These are phyloP conservation scores for Xylaria bambusicola DNA, from an alignment of 495 filamentous ascomycete genomes.

Conservation along the genomic window DNA sequence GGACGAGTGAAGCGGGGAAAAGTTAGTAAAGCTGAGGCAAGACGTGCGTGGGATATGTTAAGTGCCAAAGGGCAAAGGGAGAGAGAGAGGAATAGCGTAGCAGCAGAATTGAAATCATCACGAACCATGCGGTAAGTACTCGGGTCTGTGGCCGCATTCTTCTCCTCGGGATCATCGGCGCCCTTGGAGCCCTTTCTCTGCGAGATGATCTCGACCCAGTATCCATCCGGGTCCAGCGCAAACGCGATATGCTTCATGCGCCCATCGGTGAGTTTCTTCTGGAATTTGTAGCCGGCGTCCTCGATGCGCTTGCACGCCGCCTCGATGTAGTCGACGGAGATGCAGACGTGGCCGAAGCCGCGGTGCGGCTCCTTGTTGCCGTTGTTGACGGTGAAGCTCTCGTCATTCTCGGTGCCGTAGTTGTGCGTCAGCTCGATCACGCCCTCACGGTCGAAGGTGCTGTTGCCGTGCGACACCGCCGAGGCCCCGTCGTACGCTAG, in stretches of 20 bases:
- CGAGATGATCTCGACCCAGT: constrained; percentile 79
- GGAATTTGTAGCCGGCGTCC: constrained; percentile 86
- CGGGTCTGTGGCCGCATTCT: constrained; percentile 40
- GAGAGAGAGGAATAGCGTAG: too few species aligned
- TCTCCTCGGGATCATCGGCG: constrained; percentile 37
- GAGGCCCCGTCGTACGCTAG: constrained; percentile 69
- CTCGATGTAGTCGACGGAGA: constrained; percentile 89
- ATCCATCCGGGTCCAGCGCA: constrained; percentile 88
- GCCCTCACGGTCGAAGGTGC: constrained; percentile 81
- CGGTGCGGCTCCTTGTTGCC: constrained; percentile 85
- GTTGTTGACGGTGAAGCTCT: constrained; percentile 78
- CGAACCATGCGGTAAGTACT: constrained; percentile 48
- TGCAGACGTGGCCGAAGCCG: constrained; percentile 88
- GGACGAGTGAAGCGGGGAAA: too few species aligned
- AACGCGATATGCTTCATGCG: constrained; percentile 90
- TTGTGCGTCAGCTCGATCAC: constrained; percentile 96
- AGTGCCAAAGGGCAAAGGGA: too few species aligned
- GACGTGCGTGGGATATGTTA: too few species aligned
- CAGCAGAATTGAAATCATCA: too few species aligned
- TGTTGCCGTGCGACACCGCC: constrained; percentile 60
- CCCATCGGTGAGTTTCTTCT: constrained; percentile 90
- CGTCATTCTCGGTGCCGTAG: constrained; percentile 89
- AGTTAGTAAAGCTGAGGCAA: too few species aligned
- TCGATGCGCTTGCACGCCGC: constrained; percentile 85
- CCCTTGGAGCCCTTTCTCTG: constrained; percentile 37